Conservation (phyloP, 257 asterid species). For the Phtheirospermum japonicum region DNA sequence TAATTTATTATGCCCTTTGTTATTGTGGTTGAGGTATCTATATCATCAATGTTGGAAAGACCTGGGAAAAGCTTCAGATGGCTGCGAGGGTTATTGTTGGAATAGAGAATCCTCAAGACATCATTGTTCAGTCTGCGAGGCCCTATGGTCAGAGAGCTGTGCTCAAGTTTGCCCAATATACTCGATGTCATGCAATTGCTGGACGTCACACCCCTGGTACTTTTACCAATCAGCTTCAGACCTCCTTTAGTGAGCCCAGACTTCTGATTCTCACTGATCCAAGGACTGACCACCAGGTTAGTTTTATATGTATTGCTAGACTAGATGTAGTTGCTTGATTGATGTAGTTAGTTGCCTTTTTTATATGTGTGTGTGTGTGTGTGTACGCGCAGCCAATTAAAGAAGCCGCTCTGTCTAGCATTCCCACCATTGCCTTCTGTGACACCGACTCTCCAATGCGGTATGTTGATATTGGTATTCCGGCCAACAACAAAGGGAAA, state of each 20-base stretch:
- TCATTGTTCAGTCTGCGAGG: constrained; percentile 5
- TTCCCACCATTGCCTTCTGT: constrained; percentile 6
- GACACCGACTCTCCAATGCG: constrained; percentile 6
- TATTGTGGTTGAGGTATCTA: neutral
- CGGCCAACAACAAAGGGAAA: constrained; percentile 4
- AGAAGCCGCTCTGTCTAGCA: neutral
- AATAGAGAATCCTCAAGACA: neutral
- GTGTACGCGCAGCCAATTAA: neutral
- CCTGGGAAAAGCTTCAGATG: constrained; percentile 2
- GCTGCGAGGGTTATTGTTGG: constrained; percentile 5
- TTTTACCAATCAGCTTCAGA: constrained; percentile 1
- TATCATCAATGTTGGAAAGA: neutral
- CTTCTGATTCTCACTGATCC: constrained; percentile 6
- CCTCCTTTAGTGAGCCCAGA: neutral
- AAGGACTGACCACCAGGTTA: constrained; percentile 1
- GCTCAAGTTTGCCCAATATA: neutral
- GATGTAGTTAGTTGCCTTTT: neutral
- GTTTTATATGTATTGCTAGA: neutral
- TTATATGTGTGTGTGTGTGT: too few species aligned
- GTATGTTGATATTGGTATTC: neutral
- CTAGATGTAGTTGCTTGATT: neutral
- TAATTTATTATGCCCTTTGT: neutral
- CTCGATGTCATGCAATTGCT: neutral
- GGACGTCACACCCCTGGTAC: constrained; percentile 10
- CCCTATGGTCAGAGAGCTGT: constrained; percentile 9